Evolutionary conservation across 2,329 filamentous ascomycete genomes (phyloP).

Genomic region (Aspergillus hortae): DNA sequence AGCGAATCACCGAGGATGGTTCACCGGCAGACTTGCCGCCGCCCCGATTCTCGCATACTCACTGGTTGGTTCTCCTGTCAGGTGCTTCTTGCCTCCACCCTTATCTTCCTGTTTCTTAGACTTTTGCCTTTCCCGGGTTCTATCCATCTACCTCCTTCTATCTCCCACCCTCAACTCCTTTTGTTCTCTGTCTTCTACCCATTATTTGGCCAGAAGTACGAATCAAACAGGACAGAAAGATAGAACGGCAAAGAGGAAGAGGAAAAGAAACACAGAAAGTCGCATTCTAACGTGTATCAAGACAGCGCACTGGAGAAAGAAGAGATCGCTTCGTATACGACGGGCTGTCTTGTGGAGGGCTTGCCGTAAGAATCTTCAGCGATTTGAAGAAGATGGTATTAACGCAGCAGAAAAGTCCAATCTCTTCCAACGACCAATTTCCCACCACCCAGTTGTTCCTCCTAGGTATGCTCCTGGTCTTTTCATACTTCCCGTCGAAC

Average conservation of each 20-base stretch:
- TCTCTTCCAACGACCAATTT: conserved; percentile 68
- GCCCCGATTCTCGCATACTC: neutral
- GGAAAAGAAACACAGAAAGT: neutral
- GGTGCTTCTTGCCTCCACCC: neutral
- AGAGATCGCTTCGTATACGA: neutral
- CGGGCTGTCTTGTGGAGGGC: conserved; percentile 19
- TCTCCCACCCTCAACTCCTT: neutral
- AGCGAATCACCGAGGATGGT: neutral
- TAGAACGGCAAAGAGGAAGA: too few relatives aligned
- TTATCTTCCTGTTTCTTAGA: neutral
- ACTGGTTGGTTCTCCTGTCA: neutral
- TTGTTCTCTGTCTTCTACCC: too few relatives aligned
- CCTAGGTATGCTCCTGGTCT: conserved; percentile 58
- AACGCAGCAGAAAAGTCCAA: conserved; percentile 54
- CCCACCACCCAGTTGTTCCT: conserved; percentile 79
- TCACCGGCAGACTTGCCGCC: neutral
- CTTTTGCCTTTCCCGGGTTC: neutral
- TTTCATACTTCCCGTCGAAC: conserved; percentile 1
- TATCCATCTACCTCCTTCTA: neutral
- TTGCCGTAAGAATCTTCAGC: conserved; percentile 52
- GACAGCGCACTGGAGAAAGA: neutral
- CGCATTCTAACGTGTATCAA: neutral
- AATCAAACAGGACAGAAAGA: neutral
- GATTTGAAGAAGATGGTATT: conserved; percentile 55
- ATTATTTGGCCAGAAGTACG: too few relatives aligned